Evolutionary conservation across 164 flowering plant genomes (phyloP).

Genomic region (Amborella trichopoda): DNA sequence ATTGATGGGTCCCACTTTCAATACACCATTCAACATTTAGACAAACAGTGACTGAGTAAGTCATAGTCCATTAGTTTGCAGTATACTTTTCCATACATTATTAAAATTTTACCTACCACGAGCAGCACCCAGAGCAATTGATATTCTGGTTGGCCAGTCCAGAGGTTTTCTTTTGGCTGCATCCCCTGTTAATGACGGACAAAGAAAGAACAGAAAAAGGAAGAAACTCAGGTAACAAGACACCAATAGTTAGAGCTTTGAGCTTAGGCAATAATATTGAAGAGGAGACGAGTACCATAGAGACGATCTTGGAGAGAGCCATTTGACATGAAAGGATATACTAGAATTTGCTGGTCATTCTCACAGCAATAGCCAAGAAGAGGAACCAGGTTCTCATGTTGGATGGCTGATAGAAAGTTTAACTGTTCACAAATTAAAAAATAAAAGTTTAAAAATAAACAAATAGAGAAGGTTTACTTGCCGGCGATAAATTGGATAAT

Average conservation of each 20-base stretch:
- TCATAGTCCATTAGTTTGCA: too few relatives aligned
- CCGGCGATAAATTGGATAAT: too few relatives aligned
- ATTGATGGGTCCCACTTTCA: too few relatives aligned
- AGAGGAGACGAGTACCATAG: conserved; percentile 33
- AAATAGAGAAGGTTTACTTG: too few relatives aligned
- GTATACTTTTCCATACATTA: too few relatives aligned
- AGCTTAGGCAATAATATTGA: neutral
- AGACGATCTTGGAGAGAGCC: conserved; percentile 84
- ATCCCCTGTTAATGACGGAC: conserved; percentile 30
- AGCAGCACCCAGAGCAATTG: conserved; percentile 75
- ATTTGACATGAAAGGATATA: conserved; percentile 83
- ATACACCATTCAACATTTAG: too few relatives aligned
- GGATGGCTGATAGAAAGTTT: conserved; percentile 57
- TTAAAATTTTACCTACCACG: conserved; percentile 38
- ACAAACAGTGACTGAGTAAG: too few relatives aligned
- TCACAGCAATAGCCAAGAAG: conserved; percentile 71
- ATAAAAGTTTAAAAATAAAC: too few relatives aligned
- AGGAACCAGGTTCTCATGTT: conserved; percentile 69
- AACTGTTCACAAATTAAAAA: conserved; percentile 28
- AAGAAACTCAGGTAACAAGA: neutral
- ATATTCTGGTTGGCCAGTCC: conserved; percentile 76
- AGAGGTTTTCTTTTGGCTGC: conserved; percentile 49
- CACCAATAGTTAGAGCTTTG: neutral
- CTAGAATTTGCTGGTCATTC: conserved; percentile 71
- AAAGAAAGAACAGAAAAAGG: conserved; percentile 3